phyloP scores from a whole-genome alignment of 2,329 filamentous ascomycete species.

The Calonectria pteridis region DNA sequence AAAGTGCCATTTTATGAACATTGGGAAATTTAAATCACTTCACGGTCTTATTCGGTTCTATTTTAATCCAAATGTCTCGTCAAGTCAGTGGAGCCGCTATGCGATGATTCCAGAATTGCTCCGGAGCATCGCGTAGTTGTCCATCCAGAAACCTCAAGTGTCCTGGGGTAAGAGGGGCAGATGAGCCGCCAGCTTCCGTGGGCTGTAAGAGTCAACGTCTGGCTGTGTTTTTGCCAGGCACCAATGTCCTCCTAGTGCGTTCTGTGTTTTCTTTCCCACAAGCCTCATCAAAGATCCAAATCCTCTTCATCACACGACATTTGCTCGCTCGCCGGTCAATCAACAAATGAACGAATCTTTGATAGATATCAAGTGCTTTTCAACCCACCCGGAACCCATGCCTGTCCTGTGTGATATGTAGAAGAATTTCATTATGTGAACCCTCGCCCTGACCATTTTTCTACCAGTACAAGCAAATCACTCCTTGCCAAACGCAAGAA shows the following conservation, averaged over 20 bases:
- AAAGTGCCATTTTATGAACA: not conserved
- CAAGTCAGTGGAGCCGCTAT: not conserved
- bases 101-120: not conserved
- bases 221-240: not conserved
- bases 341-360: slow-evolving; percentile 13
- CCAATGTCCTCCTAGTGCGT: not conserved
- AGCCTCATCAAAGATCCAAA: not conserved
- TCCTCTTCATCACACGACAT: not conserved
- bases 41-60: not conserved
- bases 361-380: slow-evolving; percentile 33
- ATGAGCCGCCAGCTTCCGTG: not conserved
- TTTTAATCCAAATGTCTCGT: not conserved
- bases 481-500: slow-evolving; percentile 46
- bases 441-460: slow-evolving; percentile 48
- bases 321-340: not conserved
- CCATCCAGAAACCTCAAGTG: not conserved
- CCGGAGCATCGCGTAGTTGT: not conserved
- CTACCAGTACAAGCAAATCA: slow-evolving; percentile 51
- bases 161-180: not conserved
- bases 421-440: slow-evolving; percentile 51
- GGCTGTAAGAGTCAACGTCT: not conserved
- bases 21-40: not conserved
- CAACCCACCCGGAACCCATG: slow-evolving; percentile 31
- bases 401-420: slow-evolving; percentile 33
- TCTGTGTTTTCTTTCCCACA: not conserved